A percentile compares a stretch with the other conserved stretches of the same genome.
phyloP scores from a whole-genome alignment of 2,329 filamentous ascomycete genomes.

The Alternaria solani region DNA sequence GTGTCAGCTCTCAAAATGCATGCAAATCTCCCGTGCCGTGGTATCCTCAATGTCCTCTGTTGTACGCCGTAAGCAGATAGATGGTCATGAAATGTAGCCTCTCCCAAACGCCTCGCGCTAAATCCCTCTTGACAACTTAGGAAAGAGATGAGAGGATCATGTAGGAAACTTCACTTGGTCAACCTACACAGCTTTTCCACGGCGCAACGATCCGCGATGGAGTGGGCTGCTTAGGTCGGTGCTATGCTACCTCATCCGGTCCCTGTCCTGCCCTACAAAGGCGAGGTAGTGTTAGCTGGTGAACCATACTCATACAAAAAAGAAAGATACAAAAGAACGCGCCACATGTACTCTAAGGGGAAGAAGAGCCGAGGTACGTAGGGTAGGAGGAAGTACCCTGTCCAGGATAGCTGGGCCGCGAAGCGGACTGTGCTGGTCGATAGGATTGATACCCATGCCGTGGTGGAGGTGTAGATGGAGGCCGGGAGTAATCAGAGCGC shows the following conservation, averaged over 20 bases:
- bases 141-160: slow-evolving; percentile 11
- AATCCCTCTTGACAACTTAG: slow-evolving; percentile 23
- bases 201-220: not conserved
- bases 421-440: slow-evolving; percentile 32
- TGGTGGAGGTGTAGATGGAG: slow-evolving; percentile 33
- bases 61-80: slow-evolving; percentile 23
- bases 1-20: slow-evolving; percentile 2
- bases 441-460: slow-evolving; percentile 26
- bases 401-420: slow-evolving; percentile 32
- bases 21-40: slow-evolving; percentile 22
- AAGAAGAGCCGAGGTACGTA: slow-evolving; percentile 36
- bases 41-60: slow-evolving; percentile 25
- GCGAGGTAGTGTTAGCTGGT: slow-evolving; percentile 32
- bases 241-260: slow-evolving; percentile 42
- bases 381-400: slow-evolving; percentile 39
- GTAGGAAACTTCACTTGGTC: slow-evolving; percentile 14
- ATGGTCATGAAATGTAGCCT: slow-evolving; percentile 19
- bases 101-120: slow-evolving; percentile 32
- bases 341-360: slow-evolving; percentile 33
- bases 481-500: slow-evolving; percentile 29
- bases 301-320: slow-evolving; percentile 26
- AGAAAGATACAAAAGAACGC: slow-evolving; percentile 20
- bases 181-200: not conserved
- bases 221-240: slow-evolving; percentile 2
- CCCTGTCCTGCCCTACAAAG: slow-evolving; percentile 27